These are phyloP conservation scores for Rubus idaeus DNA, from an alignment of 306 rosid species.

Conservation along the genomic window DNA sequence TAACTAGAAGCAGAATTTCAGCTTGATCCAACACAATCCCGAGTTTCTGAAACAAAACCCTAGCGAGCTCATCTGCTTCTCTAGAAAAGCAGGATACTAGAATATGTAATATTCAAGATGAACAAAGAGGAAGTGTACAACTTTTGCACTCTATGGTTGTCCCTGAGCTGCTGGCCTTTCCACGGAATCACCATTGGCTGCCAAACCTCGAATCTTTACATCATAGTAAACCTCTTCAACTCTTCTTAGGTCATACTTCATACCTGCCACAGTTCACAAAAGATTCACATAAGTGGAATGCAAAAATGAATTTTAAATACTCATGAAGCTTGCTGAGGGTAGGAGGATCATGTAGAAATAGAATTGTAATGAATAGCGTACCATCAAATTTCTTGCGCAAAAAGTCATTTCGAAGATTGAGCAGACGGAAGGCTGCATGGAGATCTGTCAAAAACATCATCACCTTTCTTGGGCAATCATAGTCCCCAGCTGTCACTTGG, in stretches of 20 bases:
- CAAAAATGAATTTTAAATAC: not conserved
- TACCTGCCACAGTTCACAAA: slow-evolving; percentile 50
- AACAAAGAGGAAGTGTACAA: slow-evolving; percentile 10
- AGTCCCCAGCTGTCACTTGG: slow-evolving; percentile 93
- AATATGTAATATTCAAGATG: not conserved
- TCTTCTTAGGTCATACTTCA: slow-evolving; percentile 88
- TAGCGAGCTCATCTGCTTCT: not conserved
- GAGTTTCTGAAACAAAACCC: slow-evolving; percentile 1
- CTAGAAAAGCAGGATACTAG: slow-evolving; percentile 2
- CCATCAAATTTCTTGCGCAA: slow-evolving; percentile 94
- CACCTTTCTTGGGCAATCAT: slow-evolving; percentile 92
- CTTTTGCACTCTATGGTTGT: slow-evolving; percentile 19
- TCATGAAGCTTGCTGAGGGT: not conserved
- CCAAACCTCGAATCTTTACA: slow-evolving; percentile 87
- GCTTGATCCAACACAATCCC: not conserved
- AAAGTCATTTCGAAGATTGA: slow-evolving; percentile 93
- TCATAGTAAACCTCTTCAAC: slow-evolving; percentile 94
- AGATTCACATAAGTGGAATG: slow-evolving; percentile 10
- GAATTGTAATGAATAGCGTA: slow-evolving; percentile 26
- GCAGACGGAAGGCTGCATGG: slow-evolving; percentile 90
- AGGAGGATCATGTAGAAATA: not conserved
- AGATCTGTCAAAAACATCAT: slow-evolving; percentile 86
- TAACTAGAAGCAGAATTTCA: not conserved
- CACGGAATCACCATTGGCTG: slow-evolving; percentile 43
- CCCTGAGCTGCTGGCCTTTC: slow-evolving; percentile 43